Evolutionary conservation across 176 grass and related monocot species (phyloP).

Genomic region (Saccharum officinarum): DNA sequence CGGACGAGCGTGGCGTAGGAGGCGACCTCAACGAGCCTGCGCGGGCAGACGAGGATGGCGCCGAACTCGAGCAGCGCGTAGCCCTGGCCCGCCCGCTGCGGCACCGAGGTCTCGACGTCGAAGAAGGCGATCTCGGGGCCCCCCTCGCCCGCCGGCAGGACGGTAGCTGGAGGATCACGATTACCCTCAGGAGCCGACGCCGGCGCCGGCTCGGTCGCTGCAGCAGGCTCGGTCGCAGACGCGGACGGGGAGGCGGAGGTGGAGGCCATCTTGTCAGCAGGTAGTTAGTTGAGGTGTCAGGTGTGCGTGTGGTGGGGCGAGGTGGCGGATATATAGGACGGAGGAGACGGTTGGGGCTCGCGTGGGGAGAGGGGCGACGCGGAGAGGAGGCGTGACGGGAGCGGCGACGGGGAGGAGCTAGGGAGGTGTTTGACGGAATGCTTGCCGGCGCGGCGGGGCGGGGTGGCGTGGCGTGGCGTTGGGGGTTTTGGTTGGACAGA

Average conservation of each 20-base stretch:
- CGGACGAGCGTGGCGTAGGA: conserved; percentile 90
- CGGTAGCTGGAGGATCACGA: background rate
- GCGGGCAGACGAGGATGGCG: conserved; percentile 81
- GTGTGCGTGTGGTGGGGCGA: background rate
- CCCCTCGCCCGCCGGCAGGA: background rate
- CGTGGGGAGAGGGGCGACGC: conserved; percentile 22
- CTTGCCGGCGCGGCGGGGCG: background rate
- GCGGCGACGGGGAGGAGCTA: conserved; percentile 1
- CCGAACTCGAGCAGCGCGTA: conserved; percentile 92
- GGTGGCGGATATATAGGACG: background rate
- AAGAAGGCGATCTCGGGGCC: conserved; percentile 94
- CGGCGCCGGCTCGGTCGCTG: background rate
- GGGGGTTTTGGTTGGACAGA: conserved; percentile 26
- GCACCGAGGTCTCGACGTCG: conserved; percentile 87
- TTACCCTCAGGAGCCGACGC: background rate
- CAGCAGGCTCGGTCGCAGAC: background rate
- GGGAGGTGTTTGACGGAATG: background rate
- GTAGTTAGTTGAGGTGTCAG: background rate
- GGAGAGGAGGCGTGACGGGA: conserved; percentile 40
- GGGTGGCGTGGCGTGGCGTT: background rate
- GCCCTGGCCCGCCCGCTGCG: conserved; percentile 48
- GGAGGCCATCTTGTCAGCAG: conserved; percentile 21
- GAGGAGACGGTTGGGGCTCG: conserved; percentile 2
- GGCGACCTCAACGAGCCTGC: conserved; percentile 71
- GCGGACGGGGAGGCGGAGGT: background rate